Base-by-base conservation (phyloP, 2,329 filamentous ascomycete species). In the Exophiala bonariae region DNA sequence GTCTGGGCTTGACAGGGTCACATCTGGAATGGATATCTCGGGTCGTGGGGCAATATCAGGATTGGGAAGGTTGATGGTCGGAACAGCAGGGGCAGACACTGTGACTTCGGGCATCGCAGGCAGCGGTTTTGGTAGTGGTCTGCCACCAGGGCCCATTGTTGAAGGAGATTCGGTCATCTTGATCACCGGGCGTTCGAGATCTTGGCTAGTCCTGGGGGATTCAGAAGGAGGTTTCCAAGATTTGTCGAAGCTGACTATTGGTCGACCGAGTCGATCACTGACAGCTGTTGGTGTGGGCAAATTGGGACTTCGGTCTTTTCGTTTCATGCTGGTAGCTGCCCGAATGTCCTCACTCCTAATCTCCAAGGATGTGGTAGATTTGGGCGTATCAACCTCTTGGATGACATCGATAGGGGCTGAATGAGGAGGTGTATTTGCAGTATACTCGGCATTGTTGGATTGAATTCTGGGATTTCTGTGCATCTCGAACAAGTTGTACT, bases 181-280 rank as follows among this genome's bases (percentile, higher is more conserved):
- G 50, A 44, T 48, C 32, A 47, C 57, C 3, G 56, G 50, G 44
- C 49, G 57, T 16, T 56, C 58, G 2, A 50, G 30, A 28, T 58
- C 53, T 13, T 7, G 62, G 53, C 49, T 66, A 60, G 19, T 61
- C 54, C 68, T 73, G 72, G 79, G 55, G 6, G 57, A 58, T 14
- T 58, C 52, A 23, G 39, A 51, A 3, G 46, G 37, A 11, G 50
- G 74, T 69, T 85, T 86, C 73, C 89, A 96, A 65, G 86, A 81
- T 62, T 81, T 81, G 71, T 95, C 81, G 78, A 97, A 97, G 79
- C 92, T 97, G 77, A 97, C 92, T 76, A 97, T 97, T 55, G 92
- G 92, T 65, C 92, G 83, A 60, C 89, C 89, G 60, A 87, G 86
- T 63, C 80, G 87, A 72, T 96, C 87, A 73, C 90, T 96, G 68